Evolutionary conservation across 495 filamentous ascomycete genomes (phyloP).

Genomic region (Hyaloscypha bicolor): DNA sequence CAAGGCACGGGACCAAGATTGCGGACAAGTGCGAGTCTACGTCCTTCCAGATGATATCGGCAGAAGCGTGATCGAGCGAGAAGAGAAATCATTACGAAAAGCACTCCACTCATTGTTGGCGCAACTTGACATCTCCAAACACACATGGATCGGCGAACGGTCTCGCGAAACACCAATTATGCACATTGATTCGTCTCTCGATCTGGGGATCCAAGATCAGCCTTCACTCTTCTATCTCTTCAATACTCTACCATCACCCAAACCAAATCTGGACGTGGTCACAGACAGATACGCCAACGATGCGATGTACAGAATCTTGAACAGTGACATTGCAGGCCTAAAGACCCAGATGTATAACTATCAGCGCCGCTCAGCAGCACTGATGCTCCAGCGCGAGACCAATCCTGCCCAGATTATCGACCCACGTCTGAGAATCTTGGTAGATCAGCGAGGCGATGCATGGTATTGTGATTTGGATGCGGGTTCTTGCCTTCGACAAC

Average conservation of each 20-base stretch:
- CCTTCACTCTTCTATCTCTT: constrained; percentile 81
- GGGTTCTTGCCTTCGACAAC: constrained; percentile 59
- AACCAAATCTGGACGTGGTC: constrained; percentile 55
- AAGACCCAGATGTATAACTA: constrained; percentile 73
- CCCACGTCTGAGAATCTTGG: constrained; percentile 63
- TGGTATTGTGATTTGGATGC: constrained; percentile 77
- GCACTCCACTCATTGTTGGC: constrained; percentile 54
- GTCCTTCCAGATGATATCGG: constrained; percentile 69
- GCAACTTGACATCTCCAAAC: constrained; percentile 55
- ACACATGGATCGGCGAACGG: constrained; percentile 57
- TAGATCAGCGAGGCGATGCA: constrained; percentile 58
- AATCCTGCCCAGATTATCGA: constrained; percentile 67
- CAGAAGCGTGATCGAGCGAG: constrained; percentile 47
- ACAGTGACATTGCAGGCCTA: constrained; percentile 58
- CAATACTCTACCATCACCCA: constrained; percentile 78
- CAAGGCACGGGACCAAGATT: constrained; percentile 22
- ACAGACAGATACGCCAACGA: constrained; percentile 55
- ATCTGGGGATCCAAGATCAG: constrained; percentile 38
- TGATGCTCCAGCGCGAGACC: constrained; percentile 84
- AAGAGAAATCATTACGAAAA: constrained; percentile 44
- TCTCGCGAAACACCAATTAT: constrained; percentile 7
- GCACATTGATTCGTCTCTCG: constrained; percentile 19
- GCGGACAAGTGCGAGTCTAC: constrained; percentile 57
- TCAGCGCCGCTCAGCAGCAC: constrained; percentile 78
- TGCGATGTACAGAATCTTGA: constrained; percentile 66